These are phyloP conservation scores for Pneumocystis sp. DNA, from an alignment of 1,139 yeast genomes.

Conservation along the genomic window DNA sequence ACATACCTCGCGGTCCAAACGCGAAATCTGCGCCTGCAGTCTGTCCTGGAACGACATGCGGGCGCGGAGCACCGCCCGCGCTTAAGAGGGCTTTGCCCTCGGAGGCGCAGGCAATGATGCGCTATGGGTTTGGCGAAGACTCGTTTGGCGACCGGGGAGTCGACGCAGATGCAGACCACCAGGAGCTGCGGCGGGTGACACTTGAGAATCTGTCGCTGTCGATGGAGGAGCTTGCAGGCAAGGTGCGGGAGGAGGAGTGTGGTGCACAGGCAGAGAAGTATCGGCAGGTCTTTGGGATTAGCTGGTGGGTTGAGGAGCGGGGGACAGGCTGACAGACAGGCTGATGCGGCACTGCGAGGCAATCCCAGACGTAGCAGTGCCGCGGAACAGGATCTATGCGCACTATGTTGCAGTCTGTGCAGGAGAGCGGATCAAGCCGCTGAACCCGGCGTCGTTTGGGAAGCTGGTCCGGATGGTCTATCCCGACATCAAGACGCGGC, in stretches of 20 bases:
- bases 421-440: constrained; percentile 47
- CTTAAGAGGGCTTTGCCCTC: no score
- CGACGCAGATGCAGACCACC: background rate
- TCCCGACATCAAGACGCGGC: constrained; percentile 63
- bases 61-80: no score
- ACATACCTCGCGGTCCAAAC: background rate
- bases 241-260: constrained; percentile 35
- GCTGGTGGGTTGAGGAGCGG: constrained; percentile 32
- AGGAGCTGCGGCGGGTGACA: background rate
- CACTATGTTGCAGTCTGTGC: constrained; percentile 64
- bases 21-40: background rate
- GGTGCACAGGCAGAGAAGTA: constrained; percentile 40
- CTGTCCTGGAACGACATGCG: background rate
- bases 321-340: background rate
- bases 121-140: background rate
- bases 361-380: constrained; percentile 58
- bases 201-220: constrained; percentile 29
- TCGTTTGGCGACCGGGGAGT: background rate
- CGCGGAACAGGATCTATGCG: constrained; percentile 69
- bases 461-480: constrained; percentile 59
- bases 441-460: constrained; percentile 81
- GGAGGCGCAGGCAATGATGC: background rate
- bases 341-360: constrained; percentile 47
- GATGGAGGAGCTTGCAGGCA: constrained; percentile 34
- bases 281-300: constrained; percentile 67